phyloP scores from a whole-genome alignment of 192 early-diverging fungal genomes.

The Entomortierella parvispora region DNA sequence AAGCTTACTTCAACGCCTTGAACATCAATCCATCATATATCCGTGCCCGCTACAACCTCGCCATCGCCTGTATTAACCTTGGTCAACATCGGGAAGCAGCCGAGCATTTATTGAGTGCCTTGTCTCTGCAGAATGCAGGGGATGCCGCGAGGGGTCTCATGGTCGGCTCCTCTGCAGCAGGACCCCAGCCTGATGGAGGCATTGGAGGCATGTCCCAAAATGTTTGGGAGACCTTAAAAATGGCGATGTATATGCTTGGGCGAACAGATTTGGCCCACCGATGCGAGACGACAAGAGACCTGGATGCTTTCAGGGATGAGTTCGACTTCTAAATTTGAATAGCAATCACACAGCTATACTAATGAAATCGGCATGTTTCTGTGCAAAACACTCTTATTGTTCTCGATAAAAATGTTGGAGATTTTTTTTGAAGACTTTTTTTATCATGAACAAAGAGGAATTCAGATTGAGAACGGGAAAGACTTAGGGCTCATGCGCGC shows the following conservation, averaged over 20 bases:
- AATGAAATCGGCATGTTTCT: no score
- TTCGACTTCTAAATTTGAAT: conserved; percentile 87
- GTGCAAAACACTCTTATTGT: no score
- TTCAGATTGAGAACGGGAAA: no score
- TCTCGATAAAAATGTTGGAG: no score
- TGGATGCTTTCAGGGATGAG: conserved; percentile 82
- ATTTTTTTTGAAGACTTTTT: no score
- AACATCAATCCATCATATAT: conserved; percentile 96
- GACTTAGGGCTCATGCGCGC: no score
- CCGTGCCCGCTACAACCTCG: conserved; percentile 96
- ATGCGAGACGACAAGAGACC: conserved; percentile 75
- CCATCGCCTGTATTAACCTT: conserved; percentile 91
- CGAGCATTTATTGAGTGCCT: conserved; percentile 90
- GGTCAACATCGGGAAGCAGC: conserved; percentile 90
- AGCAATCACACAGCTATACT: no score
- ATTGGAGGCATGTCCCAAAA: conserved; percentile 73
- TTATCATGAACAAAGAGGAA: no score
- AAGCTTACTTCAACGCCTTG: conserved; percentile 94
- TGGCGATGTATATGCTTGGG: conserved; percentile 78
- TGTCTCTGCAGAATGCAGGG: conserved; percentile 79
- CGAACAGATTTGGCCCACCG: conserved; percentile 84
- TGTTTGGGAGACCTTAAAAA: conserved; percentile 88
- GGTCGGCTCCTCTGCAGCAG: conserved; percentile 46
- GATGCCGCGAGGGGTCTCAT: conserved; percentile 53
- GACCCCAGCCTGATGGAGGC: conserved; percentile 46